Evolutionary conservation across 2,329 filamentous ascomycete species (phyloP).

Genomic region (Alternaria gansuensis): DNA sequence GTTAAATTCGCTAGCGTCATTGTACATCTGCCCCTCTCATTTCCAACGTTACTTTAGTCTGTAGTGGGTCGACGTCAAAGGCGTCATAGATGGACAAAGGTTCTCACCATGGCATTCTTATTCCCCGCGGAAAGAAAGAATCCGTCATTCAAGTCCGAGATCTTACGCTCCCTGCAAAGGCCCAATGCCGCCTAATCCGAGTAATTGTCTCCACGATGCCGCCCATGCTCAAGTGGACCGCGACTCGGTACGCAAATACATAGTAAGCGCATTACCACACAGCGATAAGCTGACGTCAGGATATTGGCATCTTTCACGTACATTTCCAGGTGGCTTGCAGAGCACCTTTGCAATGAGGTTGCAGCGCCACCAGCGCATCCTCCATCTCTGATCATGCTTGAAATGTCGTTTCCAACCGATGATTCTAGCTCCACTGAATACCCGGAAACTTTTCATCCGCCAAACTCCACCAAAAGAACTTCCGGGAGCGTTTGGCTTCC

Average conservation of each 20-base stretch:
- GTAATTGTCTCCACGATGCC: neutral
- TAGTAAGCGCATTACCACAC: neutral
- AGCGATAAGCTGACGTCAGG: neutral
- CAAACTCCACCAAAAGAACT: neutral
- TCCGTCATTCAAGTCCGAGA: neutral
- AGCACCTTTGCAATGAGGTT: neutral
- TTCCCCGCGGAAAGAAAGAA: neutral
- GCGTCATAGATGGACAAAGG: slow-evolving; percentile 1
- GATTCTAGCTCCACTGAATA: neutral
- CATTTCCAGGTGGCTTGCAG: neutral
- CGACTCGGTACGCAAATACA: neutral
- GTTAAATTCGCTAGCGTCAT: neutral
- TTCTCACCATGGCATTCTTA: neutral
- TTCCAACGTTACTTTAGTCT: neutral
- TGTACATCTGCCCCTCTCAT: neutral
- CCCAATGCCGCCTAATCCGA: neutral
- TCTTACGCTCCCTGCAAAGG: neutral
- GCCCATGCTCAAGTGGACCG: neutral
- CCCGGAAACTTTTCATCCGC: neutral
- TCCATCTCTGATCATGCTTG: neutral
- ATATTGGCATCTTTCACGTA: neutral
- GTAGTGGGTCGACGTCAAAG: neutral
- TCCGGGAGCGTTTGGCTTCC: neutral
- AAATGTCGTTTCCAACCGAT: neutral
- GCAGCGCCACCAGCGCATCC: neutral